These are phyloP conservation scores for Fusarium tanahbumbuense DNA, from an alignment of 2,329 filamentous ascomycete genomes.

Conservation along the genomic window DNA sequence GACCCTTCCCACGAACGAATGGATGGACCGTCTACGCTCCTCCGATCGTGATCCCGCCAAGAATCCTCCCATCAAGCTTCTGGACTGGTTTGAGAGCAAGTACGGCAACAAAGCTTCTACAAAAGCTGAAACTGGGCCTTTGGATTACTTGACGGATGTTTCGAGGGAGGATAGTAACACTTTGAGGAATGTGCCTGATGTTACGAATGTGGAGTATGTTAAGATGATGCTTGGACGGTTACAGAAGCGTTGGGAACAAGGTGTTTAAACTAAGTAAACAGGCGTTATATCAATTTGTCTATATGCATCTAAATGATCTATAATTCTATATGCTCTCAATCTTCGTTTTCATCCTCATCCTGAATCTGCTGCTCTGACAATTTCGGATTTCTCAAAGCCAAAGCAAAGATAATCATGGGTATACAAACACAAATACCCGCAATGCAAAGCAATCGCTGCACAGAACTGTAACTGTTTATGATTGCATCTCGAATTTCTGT, in stretches of 20 bases:
- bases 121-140: slow-evolving; percentile 8
- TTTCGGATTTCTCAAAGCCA: slow-evolving; percentile 57
- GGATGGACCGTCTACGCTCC: slow-evolving; percentile 57
- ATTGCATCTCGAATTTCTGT: slow-evolving; percentile 58
- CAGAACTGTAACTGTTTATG: slow-evolving; percentile 58
- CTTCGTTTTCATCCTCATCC: slow-evolving; percentile 30
- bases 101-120: slow-evolving; percentile 37
- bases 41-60: slow-evolving; percentile 57
- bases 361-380: slow-evolving; percentile 53
- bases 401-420: slow-evolving; percentile 59
- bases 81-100: slow-evolving; percentile 61
- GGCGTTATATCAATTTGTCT: neutral
- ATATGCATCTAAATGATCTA: neutral
- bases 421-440: slow-evolving; percentile 60
- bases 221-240: slow-evolving; percentile 30
- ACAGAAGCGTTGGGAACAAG: slow-evolving; percentile 6
- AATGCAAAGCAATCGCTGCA: slow-evolving; percentile 59
- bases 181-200: slow-evolving; percentile 32
- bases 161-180: slow-evolving; percentile 35
- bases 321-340: neutral
- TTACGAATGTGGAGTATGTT: slow-evolving; percentile 28
- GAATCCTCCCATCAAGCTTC: slow-evolving; percentile 65
- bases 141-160: slow-evolving; percentile 32
- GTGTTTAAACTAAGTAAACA: accelerated
- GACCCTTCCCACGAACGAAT: slow-evolving; percentile 56